Percentiles rank a stretch among this genome's conserved stretches.
Evolutionary conservation across 2,329 filamentous ascomycete genomes (phyloP).

Genomic region (Tolypocladium guangdongense): DNA sequence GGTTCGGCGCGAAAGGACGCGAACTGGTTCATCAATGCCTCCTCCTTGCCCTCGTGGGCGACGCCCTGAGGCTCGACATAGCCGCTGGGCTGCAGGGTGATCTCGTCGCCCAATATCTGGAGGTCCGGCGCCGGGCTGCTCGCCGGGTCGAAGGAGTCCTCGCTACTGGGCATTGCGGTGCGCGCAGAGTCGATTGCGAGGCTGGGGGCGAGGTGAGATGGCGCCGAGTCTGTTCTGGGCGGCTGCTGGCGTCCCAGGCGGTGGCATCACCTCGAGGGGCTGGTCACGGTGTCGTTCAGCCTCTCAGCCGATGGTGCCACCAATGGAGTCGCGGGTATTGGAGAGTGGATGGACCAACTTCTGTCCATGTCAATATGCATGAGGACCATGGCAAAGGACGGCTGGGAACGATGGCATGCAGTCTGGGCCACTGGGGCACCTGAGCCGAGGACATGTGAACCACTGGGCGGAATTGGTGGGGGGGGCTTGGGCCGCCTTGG

Average conservation of each 20-base stretch:
- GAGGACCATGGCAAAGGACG: not conserved
- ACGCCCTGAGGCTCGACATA: slow-evolving; percentile 42
- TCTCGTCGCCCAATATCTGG: slow-evolving; percentile 62
- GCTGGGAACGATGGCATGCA: not conserved
- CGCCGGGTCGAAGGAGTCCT: slow-evolving; percentile 17
- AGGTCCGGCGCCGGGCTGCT: slow-evolving; percentile 56
- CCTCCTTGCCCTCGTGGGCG: slow-evolving; percentile 45
- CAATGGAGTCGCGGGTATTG: not conserved
- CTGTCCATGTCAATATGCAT: not conserved
- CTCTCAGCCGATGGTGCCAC: not conserved
- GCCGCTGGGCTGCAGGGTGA: slow-evolving; percentile 65
- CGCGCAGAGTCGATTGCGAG: not conserved
- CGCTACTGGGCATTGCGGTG: slow-evolving; percentile 18
- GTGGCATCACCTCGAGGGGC: not conserved
- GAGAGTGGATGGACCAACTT: not conserved
- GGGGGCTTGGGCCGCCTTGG: not conserved
- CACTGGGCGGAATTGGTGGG: no score
- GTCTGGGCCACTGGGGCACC: not conserved
- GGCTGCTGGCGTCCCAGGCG: not conserved
- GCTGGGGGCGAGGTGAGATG: not conserved
- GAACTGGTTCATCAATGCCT: slow-evolving; percentile 70
- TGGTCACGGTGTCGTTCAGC: not conserved
- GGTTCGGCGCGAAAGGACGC: slow-evolving; percentile 70
- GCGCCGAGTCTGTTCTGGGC: not conserved
- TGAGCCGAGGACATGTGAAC: slow-evolving; percentile 1